Evolutionary conservation across 805 yeast genomes (phyloP), one percentile per base, ranked within the genome.

Genomic region (Candida wancherniae): DNA sequence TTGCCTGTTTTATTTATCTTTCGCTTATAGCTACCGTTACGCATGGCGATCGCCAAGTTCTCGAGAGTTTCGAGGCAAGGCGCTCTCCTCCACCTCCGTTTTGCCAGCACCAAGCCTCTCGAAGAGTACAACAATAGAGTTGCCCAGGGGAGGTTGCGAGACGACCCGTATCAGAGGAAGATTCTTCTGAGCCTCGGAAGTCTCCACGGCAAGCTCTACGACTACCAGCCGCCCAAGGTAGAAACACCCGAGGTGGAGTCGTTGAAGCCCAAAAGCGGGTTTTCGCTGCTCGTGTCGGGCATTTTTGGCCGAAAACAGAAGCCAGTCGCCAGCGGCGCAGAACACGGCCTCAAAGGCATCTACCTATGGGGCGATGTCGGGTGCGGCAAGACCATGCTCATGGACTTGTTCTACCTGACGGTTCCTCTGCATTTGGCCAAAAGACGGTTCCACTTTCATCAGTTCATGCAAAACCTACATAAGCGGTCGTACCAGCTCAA

Each of bases 351-450:
- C 15, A 95, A 72, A 43, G 98, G 98, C 4, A 81, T 92, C 6
- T 92, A 92, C 50, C 67, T 92, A 18, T 92, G 84, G 57, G 98
- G 98, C 14, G 97, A 92, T 56, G 98, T 92, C 24, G 98, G 98
- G 2, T 88, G 97, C 58, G 98, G 98, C 4, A 90, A 92, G 53
- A 92, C 98, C 6, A 90, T 92, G 97, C 66, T 92, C 38, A 90
- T 92, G 97, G 97, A 92, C 57, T 66, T 92, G 44, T 92, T 92
- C 50, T 92, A 88, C 58, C 66, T 75, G 13, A 85, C 95, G 0
- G 72, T 90, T 11, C 97, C 97, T 0, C 30, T 58, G 0, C 84
- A 82, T 51, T 63, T 92, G 36, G 72, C 90, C 9, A 86, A 87
- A 50, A 72, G 68, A 46, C 70, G 98, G 42, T 67, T 90, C 27